Evolutionary conservation across 257 asterid genomes (phyloP).

Genomic region (Fraxinus excelsior): DNA sequence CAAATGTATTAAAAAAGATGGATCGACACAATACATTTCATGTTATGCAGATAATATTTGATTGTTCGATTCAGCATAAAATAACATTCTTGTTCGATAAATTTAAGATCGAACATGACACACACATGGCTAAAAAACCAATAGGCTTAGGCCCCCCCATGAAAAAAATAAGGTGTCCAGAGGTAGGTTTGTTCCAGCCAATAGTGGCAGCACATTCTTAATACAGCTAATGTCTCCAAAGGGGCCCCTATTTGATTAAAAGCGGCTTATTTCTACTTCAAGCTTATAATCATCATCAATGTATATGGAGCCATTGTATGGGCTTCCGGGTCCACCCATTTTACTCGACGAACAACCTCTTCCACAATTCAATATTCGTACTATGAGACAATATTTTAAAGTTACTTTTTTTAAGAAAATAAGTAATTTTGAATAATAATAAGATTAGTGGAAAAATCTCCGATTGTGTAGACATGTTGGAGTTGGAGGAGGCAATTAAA

Average conservation of each 20-base stretch:
- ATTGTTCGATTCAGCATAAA: no score
- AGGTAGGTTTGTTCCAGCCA: constrained; percentile 35
- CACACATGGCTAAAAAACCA: not conserved
- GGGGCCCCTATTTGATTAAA: constrained; percentile 26
- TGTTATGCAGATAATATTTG: no score
- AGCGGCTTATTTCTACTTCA: constrained; percentile 24
- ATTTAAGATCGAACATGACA: not conserved
- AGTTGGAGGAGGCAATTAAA: constrained; percentile 52
- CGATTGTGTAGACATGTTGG: constrained; percentile 61
- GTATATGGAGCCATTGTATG: constrained; percentile 22
- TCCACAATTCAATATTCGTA: not conserved
- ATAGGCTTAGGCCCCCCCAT: not conserved
- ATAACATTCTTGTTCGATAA: no score
- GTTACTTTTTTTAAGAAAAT: no score
- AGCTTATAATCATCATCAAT: constrained; percentile 29
- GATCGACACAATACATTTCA: no score
- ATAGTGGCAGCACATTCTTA: constrained; percentile 23
- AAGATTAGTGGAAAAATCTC: no score
- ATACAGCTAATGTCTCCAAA: constrained; percentile 38
- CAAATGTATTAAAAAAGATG: not conserved
- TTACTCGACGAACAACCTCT: not conserved
- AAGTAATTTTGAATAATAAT: no score
- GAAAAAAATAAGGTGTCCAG: not conserved
- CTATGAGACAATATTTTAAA: no score
- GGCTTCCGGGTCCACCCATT: constrained; percentile 35